These are phyloP conservation scores for Ophiosphaerella herpotricha DNA, from an alignment of 2,329 filamentous ascomycete genomes.

Conservation along the genomic window DNA sequence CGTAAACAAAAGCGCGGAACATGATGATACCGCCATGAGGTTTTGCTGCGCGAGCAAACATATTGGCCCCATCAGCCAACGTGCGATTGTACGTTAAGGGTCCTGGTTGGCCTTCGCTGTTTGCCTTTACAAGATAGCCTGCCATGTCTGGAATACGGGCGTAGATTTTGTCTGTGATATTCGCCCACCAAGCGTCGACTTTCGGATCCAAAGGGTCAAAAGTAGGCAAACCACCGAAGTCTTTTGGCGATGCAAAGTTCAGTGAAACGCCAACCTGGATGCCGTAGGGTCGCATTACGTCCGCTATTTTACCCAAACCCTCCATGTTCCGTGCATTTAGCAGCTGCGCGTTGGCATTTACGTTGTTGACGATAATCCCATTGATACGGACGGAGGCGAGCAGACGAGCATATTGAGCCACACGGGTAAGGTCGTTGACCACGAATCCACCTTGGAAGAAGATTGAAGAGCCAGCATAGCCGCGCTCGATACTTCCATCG, in stretches of 20 bases:
- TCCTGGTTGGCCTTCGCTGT: slow-evolving; percentile 73
- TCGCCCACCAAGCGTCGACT: slow-evolving; percentile 67
- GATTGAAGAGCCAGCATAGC: slow-evolving; percentile 70
- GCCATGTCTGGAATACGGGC: slow-evolving; percentile 66
- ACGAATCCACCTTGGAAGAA: slow-evolving; percentile 66
- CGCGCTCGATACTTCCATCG: slow-evolving; percentile 68
- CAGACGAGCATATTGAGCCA: slow-evolving; percentile 66
- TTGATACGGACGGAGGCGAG: slow-evolving; percentile 70
- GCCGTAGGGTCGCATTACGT: slow-evolving; percentile 69
- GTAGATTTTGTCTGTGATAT: slow-evolving; percentile 65
- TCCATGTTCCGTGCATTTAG: slow-evolving; percentile 63
- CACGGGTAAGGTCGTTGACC: slow-evolving; percentile 63
- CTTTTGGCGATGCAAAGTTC: slow-evolving; percentile 68
- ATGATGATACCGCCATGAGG: slow-evolving; percentile 86
- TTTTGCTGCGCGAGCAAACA: slow-evolving; percentile 82
- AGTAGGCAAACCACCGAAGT: slow-evolving; percentile 60
- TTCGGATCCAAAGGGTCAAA: slow-evolving; percentile 67
- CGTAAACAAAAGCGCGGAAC: slow-evolving; percentile 75
- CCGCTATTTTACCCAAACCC: slow-evolving; percentile 65
- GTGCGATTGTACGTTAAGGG: slow-evolving; percentile 72
- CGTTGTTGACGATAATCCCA: slow-evolving; percentile 71
- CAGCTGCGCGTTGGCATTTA: slow-evolving; percentile 68
- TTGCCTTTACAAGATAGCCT: slow-evolving; percentile 72
- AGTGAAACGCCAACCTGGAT: slow-evolving; percentile 68
- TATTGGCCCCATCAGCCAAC: slow-evolving; percentile 68